Evolutionary conservation across 345 rosid species (phyloP), one percentile per base, ranked within the genome.

Genomic region (Conringia planisiliqua): DNA sequence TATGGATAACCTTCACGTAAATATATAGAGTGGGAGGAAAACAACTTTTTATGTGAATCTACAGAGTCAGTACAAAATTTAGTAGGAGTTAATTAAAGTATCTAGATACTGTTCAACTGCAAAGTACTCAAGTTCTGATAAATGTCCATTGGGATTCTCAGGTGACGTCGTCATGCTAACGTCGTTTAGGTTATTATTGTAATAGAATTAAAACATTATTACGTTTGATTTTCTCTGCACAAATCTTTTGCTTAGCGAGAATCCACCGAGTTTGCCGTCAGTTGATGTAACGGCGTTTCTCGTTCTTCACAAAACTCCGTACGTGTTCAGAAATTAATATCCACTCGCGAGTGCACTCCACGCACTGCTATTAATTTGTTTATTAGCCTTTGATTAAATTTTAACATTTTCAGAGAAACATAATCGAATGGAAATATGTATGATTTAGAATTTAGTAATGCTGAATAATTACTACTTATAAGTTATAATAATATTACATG

Each of bases 241-340:
- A 77, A 77, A 77, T 77, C 81, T 77, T 77, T 71, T 71, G 77
- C 81, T 71, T 71, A 71, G 67, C 6, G 62, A 56, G 72, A 65
- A 57, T 47, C 71, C 66, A 64, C 71, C 63, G 72, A 77, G 80
- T 58, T 50, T 66, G 72, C 76, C 76, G 72, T 77, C 80, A 71
- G 66, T 47, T 71, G 81, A 77, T 77, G 81, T 77, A 77, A 77
- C 77, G 72, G 68, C 72, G 81, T 77, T 66, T 77, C 77, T 77
- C 77, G 68, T 71, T 77, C 62, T 71, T 39, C 50, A 62, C 76
- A 71, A 70, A 56, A 77, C 67, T 71, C 62, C 68, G 76, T 71
- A 71, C 80, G 4, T 46, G 46, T 65, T 54, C 54, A 10, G 36
- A 61, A 67, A 57, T 1, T 16, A 47, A 1, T 12, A n/a, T 22